phyloP scores from a whole-genome alignment of 164 flowering plant genomes.

The Saururus chinensis region DNA sequence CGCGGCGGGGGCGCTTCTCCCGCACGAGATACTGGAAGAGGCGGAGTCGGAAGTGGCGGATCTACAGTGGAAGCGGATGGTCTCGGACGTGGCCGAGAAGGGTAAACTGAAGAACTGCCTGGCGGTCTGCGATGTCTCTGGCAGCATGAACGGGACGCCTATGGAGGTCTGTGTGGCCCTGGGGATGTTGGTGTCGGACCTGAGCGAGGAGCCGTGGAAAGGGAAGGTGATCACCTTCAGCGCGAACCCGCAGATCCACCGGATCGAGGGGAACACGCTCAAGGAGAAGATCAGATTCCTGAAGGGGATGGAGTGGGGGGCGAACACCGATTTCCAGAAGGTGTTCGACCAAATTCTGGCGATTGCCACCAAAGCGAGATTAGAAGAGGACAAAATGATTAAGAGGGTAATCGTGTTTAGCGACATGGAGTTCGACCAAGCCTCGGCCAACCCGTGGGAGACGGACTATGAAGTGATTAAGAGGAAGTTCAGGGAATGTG shows the following conservation, averaged over 20 bases:
- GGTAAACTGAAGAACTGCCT: slow-evolving; percentile 24
- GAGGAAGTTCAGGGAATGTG: slow-evolving; percentile 26
- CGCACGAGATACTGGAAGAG: slow-evolving; percentile 31
- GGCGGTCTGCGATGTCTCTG: slow-evolving; percentile 26
- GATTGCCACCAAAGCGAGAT: slow-evolving; percentile 9
- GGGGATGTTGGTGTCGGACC: slow-evolving; percentile 20
- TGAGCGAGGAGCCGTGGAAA: slow-evolving; percentile 30
- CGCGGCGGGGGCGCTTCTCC: slow-evolving; percentile 48
- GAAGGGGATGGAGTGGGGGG: slow-evolving; percentile 20
- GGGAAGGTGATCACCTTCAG: slow-evolving; percentile 24
- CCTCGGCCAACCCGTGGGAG: slow-evolving; percentile 31
- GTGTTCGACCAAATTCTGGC: slow-evolving; percentile 22
- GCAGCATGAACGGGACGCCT: slow-evolving; percentile 21
- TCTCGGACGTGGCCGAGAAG: slow-evolving; percentile 21
- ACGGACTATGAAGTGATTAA: slow-evolving; percentile 34
- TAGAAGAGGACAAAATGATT: slow-evolving; percentile 22
- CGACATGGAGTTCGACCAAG: slow-evolving; percentile 56
- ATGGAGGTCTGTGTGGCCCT: slow-evolving; percentile 23
- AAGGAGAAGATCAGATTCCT: slow-evolving; percentile 10
- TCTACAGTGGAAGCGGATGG: slow-evolving; percentile 44
- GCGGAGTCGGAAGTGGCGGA: slow-evolving; percentile 25
- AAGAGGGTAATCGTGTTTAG: slow-evolving; percentile 51
- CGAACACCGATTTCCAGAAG: slow-evolving; percentile 23
- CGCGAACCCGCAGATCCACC: slow-evolving; percentile 16
- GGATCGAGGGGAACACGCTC: slow-evolving; percentile 13